These are phyloP conservation scores for Kockiozyma suomiensis DNA, from an alignment of 805 yeast genomes.

Conservation along the genomic window DNA sequence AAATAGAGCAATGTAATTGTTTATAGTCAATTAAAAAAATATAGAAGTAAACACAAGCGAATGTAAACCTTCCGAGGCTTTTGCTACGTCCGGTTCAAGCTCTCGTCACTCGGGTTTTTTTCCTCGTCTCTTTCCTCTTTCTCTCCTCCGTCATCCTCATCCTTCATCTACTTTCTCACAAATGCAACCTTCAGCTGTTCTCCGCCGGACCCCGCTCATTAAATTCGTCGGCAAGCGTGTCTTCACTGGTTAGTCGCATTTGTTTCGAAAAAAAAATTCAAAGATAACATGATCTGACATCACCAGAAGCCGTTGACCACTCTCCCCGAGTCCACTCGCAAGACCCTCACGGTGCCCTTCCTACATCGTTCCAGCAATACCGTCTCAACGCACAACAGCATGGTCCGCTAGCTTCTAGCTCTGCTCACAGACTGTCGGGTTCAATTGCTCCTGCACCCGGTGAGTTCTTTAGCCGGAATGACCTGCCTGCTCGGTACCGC, in stretches of 20 bases:
- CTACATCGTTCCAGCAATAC: constrained; percentile 43
- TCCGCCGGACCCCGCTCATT: constrained; percentile 61
- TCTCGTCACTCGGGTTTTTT: background rate
- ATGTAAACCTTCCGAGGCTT: background rate
- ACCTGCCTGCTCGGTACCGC: constrained; percentile 75
- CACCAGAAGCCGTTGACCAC: constrained; percentile 44
- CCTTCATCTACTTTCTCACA: background rate
- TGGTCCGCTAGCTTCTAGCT: constrained; percentile 39
- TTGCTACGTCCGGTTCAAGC: background rate
- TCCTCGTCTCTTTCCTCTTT: background rate
- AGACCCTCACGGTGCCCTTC: constrained; percentile 46
- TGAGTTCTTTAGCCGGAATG: constrained; percentile 53
- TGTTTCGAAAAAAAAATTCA: no score
- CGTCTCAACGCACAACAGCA: constrained; percentile 41
- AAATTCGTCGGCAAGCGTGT: constrained; percentile 81
- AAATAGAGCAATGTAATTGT: no score
- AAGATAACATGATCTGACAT: background rate
- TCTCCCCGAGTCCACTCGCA: constrained; percentile 47
- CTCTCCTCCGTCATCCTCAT: background rate
- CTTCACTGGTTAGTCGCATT: constrained; percentile 41
- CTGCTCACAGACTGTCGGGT: constrained; percentile 15
- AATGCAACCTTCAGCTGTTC: constrained; percentile 41
- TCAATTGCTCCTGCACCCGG: constrained; percentile 36
- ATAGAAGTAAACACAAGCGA: background rate
- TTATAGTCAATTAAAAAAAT: no score